These are phyloP conservation scores for Sergeia podlipaevii DNA, from an alignment of 208 protist genomes.

Conservation along the genomic window DNA sequence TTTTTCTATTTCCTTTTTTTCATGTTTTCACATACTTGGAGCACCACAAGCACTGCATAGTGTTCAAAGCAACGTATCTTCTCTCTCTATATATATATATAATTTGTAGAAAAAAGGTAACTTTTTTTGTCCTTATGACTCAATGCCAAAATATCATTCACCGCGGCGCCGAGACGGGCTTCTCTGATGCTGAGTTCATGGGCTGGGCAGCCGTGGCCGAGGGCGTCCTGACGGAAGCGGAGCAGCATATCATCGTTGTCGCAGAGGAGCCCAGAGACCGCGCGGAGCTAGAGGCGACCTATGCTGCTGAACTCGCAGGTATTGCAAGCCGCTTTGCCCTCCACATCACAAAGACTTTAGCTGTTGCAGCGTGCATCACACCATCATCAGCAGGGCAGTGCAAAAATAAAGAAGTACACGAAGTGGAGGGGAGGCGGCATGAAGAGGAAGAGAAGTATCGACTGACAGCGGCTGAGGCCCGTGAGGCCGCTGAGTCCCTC, in stretches of 20 bases:
- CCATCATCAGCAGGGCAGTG: neutral
- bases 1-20: too few relatives aligned
- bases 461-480: neutral
- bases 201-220: conserved; percentile 24
- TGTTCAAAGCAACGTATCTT: too few relatives aligned
- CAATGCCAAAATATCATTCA: too few relatives aligned
- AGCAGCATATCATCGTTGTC: neutral
- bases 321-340: neutral
- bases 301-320: neutral
- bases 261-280: conserved; percentile 16
- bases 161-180: too few relatives aligned
- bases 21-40: too few relatives aligned
- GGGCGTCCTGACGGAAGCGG: conserved; percentile 13
- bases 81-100: too few relatives aligned
- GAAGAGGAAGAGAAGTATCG: too few relatives aligned
- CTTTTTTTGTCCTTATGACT: too few relatives aligned
- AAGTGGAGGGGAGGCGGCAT: too few relatives aligned
- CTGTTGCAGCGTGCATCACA: neutral
- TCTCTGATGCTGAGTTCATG: conserved; percentile 10
- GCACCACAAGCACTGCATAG: too few relatives aligned
- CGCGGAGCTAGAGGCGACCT: conserved; percentile 7
- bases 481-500: neutral
- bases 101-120: too few relatives aligned
- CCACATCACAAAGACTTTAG: neutral
- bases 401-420: too few relatives aligned